Conservation (phyloP, 176 grass and related monocot species). For the Neostapfia colusana region DNA sequence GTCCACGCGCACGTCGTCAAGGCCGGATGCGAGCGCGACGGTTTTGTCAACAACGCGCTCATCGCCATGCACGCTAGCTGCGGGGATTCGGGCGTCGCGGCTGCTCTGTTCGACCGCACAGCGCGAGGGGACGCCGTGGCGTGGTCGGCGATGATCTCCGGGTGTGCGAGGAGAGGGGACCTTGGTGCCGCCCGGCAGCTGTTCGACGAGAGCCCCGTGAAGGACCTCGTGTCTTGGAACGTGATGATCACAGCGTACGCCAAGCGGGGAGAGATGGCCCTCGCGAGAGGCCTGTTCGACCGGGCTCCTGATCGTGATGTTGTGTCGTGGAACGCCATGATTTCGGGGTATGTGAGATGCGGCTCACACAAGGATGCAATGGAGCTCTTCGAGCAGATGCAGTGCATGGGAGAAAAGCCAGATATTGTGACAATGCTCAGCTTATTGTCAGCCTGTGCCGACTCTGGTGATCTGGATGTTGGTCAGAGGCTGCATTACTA, state of each 20-base stretch:
- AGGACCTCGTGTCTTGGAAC: conserved; percentile 78
- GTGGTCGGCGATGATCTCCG: conserved; percentile 72
- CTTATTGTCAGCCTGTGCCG: conserved; percentile 59
- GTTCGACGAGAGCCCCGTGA: conserved; percentile 70
- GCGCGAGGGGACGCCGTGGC: conserved; percentile 66
- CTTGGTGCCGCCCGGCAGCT: conserved; percentile 57
- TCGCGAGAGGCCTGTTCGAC: conserved; percentile 68
- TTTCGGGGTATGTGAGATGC: conserved; percentile 71
- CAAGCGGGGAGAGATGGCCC: conserved; percentile 60
- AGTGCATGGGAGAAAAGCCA: conserved; percentile 50
- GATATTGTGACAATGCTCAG: conserved; percentile 77
- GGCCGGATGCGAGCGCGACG: conserved; percentile 54
- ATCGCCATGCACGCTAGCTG: conserved; percentile 79
- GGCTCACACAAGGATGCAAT: conserved; percentile 46
- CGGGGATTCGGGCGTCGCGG: conserved; percentile 57
- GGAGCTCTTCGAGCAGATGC: conserved; percentile 75
- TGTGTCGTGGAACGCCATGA: conserved; percentile 80
- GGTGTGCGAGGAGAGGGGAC: conserved; percentile 67
- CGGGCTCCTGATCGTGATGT: conserved; percentile 56
- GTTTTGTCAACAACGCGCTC: conserved; percentile 76
- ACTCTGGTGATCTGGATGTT: conserved; percentile 56
- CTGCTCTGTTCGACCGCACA: conserved; percentile 50
- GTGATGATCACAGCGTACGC: conserved; percentile 84
- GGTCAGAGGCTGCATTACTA: conserved; percentile 58
- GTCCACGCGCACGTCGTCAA: conserved; percentile 58